Base-by-base conservation (phyloP, 306 rosid species). In the Sphenostylis stenocarpa region DNA sequence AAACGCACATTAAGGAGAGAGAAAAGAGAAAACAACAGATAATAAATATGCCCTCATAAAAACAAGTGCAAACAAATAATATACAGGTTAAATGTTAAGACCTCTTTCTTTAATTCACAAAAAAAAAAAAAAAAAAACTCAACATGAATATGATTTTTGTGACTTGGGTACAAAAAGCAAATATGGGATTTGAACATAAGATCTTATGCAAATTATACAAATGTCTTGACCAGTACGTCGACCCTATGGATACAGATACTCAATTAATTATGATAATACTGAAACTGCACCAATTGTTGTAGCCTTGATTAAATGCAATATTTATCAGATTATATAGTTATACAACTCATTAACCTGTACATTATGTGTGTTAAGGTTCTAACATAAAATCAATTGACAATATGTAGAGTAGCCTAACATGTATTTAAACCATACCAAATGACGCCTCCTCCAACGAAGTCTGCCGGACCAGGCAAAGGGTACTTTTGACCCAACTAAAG, bases 321-420 rank as follows among this genome's bases (percentile, higher is more conserved):
- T 21, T 63, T n/a, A 38, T 34, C 77, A 73, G 26, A 58, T 43
- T 73, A 43, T 73, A 43, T 41, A 57, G 69, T 4, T 57, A 24
- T 72, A 13, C 65, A 51, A 20, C 21, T 51, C 16, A 2, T 14
- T 52, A 23, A 4, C 36, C 38, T 58, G 1, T 34, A 52, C 13
- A 51, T 14, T 6, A 16, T 3, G n/a, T n/a, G n/a, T n/a, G n/a
- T n/a, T n/a, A n/a, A n/a, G n/a, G n/a, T n/a, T n/a, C n/a, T n/a
- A n/a, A n/a, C n/a, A n/a, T n/a, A n/a, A n/a, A n/a, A n/a, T n/a
- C n/a, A n/a, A n/a, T n/a, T n/a, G n/a, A n/a, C n/a, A n/a, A n/a
- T n/a, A n/a, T n/a, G n/a, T n/a, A n/a, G n/a, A n/a, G n/a, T n/a
- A n/a, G n/a, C n/a, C n/a, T n/a, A n/a, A n/a, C n/a, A n/a, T n/a